These are phyloP conservation scores for Whalleya microplaca DNA, from an alignment of 2,329 filamentous ascomycete genomes.

Conservation along the genomic window DNA sequence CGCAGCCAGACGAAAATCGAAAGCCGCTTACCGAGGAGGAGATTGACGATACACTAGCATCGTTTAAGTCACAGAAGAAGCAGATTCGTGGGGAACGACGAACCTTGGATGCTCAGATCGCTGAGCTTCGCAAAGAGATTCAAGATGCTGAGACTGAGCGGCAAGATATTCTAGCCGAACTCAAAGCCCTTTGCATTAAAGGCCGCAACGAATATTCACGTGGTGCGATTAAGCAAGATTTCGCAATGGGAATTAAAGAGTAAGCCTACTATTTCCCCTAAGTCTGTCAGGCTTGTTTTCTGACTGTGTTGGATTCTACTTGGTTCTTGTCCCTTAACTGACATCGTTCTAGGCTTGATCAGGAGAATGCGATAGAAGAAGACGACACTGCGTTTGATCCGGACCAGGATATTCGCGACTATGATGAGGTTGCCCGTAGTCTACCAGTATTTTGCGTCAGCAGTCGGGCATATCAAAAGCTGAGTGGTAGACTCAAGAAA, in stretches of 20 bases:
- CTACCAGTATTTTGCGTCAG: conserved; percentile 69
- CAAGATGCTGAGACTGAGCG: conserved; percentile 34
- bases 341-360: conserved; percentile 48
- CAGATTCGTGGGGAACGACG: conserved; percentile 35
- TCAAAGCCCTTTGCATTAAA: conserved; percentile 50
- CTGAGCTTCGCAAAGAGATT: conserved; percentile 40
- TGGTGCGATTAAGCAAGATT: conserved; percentile 59
- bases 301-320: not conserved
- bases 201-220: conserved; percentile 61
- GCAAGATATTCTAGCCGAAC: conserved; percentile 32
- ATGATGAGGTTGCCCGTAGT: conserved; percentile 56
- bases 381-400: conserved; percentile 60
- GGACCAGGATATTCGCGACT: conserved; percentile 58
- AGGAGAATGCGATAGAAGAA: conserved; percentile 54
- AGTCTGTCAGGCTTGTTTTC: not conserved
- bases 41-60: conserved; percentile 39
- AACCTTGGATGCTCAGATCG: conserved; percentile 38
- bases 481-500: conserved; percentile 57
- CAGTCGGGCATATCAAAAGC: conserved; percentile 63
- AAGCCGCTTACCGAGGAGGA: conserved; percentile 47
- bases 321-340: not conserved
- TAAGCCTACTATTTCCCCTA: conserved; percentile 25
- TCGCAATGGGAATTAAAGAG: conserved; percentile 62
- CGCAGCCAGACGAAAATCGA: conserved; percentile 23
- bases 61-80: conserved; percentile 39